Evolutionary conservation across 805 yeast genomes (phyloP).

Genomic region (Candida xyloterini): DNA sequence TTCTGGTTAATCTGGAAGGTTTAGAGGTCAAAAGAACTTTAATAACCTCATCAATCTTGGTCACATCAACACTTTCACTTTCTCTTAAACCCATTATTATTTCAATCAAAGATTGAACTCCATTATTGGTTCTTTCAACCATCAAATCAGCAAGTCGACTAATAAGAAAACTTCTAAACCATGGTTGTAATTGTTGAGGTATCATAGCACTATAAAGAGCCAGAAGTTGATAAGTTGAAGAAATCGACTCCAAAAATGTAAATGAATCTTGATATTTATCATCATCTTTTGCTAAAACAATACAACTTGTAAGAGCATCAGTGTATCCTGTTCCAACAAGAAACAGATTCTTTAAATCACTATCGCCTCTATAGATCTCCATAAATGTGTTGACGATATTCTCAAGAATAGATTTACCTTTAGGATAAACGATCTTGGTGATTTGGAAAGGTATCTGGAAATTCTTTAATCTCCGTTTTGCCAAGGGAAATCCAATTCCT

Average conservation of each 20-base stretch:
- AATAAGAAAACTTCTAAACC: conserved; percentile 47
- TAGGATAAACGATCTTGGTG: conserved; percentile 19
- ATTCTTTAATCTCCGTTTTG: conserved; percentile 52
- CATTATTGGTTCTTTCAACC: conserved; percentile 47
- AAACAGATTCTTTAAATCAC: conserved; percentile 52
- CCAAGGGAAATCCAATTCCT: conserved; percentile 62
- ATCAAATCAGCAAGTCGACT: conserved; percentile 53
- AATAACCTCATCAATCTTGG: conserved; percentile 65
- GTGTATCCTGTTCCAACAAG: conserved; percentile 66
- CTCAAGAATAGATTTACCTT: conserved; percentile 20
- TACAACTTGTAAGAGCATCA: conserved; percentile 50
- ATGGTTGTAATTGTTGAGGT: conserved; percentile 44
- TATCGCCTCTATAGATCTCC: conserved; percentile 36
- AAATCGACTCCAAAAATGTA: conserved; percentile 36
- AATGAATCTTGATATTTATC: conserved; percentile 12
- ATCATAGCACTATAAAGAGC: conserved; percentile 58
- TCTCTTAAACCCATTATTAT: conserved; percentile 75
- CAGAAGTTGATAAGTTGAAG: conserved; percentile 68
- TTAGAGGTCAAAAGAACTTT: conserved; percentile 55
- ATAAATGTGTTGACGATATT: conserved; percentile 32
- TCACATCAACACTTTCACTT: conserved; percentile 61
- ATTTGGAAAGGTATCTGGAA: conserved; percentile 34
- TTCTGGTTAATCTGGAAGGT: conserved; percentile 49
- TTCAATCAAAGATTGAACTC: conserved; percentile 73
- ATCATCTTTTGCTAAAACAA: conserved; percentile 35